phyloP scores from a whole-genome alignment of 2,329 filamentous ascomycete species.

The Pyrenochaeta sp. region DNA sequence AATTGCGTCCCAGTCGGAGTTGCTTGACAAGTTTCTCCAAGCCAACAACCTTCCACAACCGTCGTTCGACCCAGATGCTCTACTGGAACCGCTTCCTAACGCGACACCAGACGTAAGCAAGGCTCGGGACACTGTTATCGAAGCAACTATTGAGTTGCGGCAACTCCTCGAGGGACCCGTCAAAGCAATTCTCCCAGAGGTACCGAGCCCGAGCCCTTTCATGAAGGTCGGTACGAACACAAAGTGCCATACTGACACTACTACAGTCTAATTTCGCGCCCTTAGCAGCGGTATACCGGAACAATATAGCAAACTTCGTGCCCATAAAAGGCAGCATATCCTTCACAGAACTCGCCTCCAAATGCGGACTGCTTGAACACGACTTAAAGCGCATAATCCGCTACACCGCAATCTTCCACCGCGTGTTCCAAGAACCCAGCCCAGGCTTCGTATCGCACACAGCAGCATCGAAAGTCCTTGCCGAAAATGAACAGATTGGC shows the following conservation, averaged over 20 bases:
- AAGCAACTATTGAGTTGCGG: conserved; percentile 14
- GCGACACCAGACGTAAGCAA: conserved; percentile 3
- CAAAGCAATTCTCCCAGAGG: conserved; percentile 13
- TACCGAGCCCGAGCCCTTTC: too few species aligned
- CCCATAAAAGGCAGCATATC: conserved; percentile 4
- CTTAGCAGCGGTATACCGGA: conserved; percentile 4
- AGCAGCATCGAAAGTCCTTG: conserved; percentile 23
- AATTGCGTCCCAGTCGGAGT: conserved; percentile 6
- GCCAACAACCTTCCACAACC: conserved; percentile 5
- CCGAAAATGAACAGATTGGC: conserved; percentile 12
- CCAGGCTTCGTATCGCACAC: conserved; percentile 52
- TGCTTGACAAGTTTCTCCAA: conserved; percentile 5
- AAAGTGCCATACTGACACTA: not conserved
- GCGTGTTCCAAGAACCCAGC: conserved; percentile 51
- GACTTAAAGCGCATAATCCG: conserved; percentile 49
- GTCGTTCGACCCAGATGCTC: conserved; percentile 7
- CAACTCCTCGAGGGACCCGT: conserved; percentile 17
- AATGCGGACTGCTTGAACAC: conserved; percentile 10
- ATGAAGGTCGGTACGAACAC: too few species aligned
- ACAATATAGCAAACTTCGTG: conserved; percentile 1
- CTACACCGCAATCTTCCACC: conserved; percentile 48
- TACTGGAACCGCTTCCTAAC: conserved; percentile 3
- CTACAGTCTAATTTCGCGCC: conserved; percentile 14
- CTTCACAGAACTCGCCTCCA: conserved; percentile 6
- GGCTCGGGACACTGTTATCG: conserved; percentile 6